Conservation (phyloP, 495 filamentous ascomycete species). For the Aspergillus heteromorphus region DNA sequence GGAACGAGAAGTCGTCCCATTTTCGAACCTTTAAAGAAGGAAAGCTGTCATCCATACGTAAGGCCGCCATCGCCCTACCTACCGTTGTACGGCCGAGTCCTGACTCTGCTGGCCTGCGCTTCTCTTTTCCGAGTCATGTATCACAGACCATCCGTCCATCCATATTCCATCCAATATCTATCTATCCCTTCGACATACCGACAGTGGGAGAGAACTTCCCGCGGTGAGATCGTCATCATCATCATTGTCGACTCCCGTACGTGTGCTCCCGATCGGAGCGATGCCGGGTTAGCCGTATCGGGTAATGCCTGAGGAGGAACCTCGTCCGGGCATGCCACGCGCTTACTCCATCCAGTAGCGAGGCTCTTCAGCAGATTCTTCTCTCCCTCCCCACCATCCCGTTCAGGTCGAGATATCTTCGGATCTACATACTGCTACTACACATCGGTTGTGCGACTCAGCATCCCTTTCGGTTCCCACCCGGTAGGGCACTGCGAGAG, state of each 20-base stretch:
- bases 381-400: background rate
- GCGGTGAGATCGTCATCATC: background rate
- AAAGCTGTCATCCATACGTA: constrained; percentile 7
- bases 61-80: background rate
- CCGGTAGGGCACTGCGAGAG: too few species aligned
- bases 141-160: too few species aligned
- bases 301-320: background rate
- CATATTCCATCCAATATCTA: background rate
- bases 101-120: too few species aligned
- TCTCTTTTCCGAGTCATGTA: too few species aligned
- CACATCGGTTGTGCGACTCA: background rate
- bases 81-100: background rate
- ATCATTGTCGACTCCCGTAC: too few species aligned
- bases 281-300: constrained; percentile 2
- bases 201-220: too few species aligned
- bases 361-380: background rate
- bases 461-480: background rate
- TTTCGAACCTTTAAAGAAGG: background rate
- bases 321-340: background rate
- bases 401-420: background rate
- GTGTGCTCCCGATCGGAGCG: background rate
- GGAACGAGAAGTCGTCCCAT: constrained; percentile 8
- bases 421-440: background rate
- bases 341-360: background rate
- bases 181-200: background rate